Percentiles rank a stretch among this genome's conserved stretches.
Conservation (phyloP, 306 rosid species). For the Delonix regia region DNA sequence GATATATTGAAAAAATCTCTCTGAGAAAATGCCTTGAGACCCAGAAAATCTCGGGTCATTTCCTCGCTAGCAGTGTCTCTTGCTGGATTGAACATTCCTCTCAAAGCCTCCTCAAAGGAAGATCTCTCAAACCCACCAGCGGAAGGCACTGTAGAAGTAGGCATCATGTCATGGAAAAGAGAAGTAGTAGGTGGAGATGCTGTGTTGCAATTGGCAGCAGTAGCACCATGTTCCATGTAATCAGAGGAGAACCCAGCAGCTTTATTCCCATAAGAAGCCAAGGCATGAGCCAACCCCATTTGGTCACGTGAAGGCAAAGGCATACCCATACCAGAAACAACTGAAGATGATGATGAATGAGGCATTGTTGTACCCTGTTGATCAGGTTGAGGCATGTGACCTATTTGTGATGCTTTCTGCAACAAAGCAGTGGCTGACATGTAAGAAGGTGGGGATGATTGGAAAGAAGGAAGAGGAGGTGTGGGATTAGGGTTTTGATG, state of each 20-base stretch:
- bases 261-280: conserved; percentile 49
- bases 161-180: conserved; percentile 58
- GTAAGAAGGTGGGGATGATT: conserved; percentile 29
- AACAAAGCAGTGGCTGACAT: conserved; percentile 72
- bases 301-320: conserved; percentile 51
- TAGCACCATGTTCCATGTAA: conserved; percentile 31
- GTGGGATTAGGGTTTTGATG: conserved; percentile 57
- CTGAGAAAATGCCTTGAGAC: conserved; percentile 56
- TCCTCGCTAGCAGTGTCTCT: conserved; percentile 30
- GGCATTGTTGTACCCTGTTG: not conserved
- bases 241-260: conserved; percentile 27
- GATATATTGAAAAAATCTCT: conserved; percentile 49
- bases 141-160: not conserved
- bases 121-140: conserved; percentile 34
- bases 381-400: conserved; percentile 38
- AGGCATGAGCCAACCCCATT: conserved; percentile 37
- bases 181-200: conserved; percentile 24
- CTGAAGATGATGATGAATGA: conserved; percentile 28
- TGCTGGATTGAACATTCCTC: conserved; percentile 35
- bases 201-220: not conserved
- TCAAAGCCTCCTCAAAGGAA: conserved; percentile 40
- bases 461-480: conserved; percentile 2
- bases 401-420: conserved; percentile 69
- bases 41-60: conserved; percentile 74
- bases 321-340: conserved; percentile 38